Evolutionary conservation across 1,284 basidiomycete genomes (phyloP).

Genomic region (Macrocybe sp.): DNA sequence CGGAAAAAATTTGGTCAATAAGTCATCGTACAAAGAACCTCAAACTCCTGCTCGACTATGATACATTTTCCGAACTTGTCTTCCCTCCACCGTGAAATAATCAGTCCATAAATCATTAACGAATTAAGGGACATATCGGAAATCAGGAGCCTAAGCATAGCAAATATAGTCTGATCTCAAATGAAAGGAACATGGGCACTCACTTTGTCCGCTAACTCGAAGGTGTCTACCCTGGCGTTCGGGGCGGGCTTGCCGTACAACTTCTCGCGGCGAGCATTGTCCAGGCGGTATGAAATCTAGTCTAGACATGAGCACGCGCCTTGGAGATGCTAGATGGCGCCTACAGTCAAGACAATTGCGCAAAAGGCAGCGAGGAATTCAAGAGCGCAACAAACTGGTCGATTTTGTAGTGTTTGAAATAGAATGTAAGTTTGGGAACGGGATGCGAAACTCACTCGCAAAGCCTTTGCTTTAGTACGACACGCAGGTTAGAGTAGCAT

Average conservation of each 20-base stretch:
- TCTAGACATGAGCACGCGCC: not conserved
- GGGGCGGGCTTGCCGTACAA: conserved; percentile 47
- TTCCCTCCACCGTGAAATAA: too few relatives aligned
- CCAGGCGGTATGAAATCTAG: conserved; percentile 57
- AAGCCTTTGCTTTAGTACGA: conserved; percentile 51
- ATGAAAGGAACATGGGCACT: conserved; percentile 9
- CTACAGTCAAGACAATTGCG: conserved; percentile 48
- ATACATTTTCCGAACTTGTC: too few relatives aligned
- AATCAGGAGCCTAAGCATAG: conserved; percentile 35
- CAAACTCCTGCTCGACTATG: too few relatives aligned
- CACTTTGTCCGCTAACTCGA: conserved; percentile 64
- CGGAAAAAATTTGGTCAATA: too few relatives aligned
- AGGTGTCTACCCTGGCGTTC: conserved; percentile 55
- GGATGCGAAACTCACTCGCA: conserved; percentile 33
- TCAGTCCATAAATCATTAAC: not conserved
- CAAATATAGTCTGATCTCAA: not conserved
- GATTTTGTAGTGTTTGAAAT: conserved; percentile 6
- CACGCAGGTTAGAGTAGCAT: not conserved
- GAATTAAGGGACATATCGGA: conserved; percentile 42
- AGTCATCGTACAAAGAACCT: too few relatives aligned
- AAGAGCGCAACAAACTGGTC: conserved; percentile 54
- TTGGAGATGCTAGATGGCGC: conserved; percentile 11
- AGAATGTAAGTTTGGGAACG: not conserved
- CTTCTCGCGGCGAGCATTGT: conserved; percentile 54
- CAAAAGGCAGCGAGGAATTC: conserved; percentile 54